These are phyloP conservation scores for Cytidiella melzeri DNA, from an alignment of 768 basidiomycete genomes.

Conservation along the genomic window DNA sequence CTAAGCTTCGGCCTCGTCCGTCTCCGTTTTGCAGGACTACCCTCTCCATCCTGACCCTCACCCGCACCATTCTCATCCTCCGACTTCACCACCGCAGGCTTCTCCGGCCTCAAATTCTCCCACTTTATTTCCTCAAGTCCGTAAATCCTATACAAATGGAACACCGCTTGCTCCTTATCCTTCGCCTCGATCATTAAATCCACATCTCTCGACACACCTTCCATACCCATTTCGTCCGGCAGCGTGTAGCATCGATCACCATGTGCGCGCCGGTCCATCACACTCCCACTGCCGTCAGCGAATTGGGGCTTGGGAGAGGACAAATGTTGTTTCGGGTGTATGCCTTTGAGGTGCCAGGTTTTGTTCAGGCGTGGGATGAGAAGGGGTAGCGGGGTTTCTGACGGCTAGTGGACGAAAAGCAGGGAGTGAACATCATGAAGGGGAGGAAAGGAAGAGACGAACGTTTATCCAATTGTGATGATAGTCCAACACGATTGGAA, in stretches of 20 bases:
- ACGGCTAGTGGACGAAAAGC: constrained; percentile 27
- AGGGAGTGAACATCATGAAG: not conserved
- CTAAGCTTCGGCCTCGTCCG: constrained; percentile 1
- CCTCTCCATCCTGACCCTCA: not conserved
- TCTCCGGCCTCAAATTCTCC: constrained; percentile 32
- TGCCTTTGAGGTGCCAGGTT: constrained; percentile 71
- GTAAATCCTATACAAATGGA: constrained; percentile 79
- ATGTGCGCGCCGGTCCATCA: constrained; percentile 87
- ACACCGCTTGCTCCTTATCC: constrained; percentile 90
- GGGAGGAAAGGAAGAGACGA: constrained; percentile 39
- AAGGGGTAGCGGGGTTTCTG: constrained; percentile 33
- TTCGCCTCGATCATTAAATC: constrained; percentile 94
- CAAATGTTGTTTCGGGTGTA: constrained; percentile 88
- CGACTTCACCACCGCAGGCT: constrained; percentile 1
- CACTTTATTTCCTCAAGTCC: constrained; percentile 57
- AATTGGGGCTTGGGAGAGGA: constrained; percentile 88
- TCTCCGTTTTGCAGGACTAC: not conserved
- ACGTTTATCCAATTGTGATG: constrained; percentile 71
- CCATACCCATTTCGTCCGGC: constrained; percentile 48
- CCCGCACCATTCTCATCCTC: not conserved
- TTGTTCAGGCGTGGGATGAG: constrained; percentile 73
- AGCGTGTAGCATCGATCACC: constrained; percentile 73
- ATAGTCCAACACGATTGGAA: constrained; percentile 52
- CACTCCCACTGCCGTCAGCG: constrained; percentile 32
- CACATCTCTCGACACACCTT: constrained; percentile 8